Conservation (phyloP, 1,139 yeast species). For the Scheffersomyces parashehatae region DNA sequence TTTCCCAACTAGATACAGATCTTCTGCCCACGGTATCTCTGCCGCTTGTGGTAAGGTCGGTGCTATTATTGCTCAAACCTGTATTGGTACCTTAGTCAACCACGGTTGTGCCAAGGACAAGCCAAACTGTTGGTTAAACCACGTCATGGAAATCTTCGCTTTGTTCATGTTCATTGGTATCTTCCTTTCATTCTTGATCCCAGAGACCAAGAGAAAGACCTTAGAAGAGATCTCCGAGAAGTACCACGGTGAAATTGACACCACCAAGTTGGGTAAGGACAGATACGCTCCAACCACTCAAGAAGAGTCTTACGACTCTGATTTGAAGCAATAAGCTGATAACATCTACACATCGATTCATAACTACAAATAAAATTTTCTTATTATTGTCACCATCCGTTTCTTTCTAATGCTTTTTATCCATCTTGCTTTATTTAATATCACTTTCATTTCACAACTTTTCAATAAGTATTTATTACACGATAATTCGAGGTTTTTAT, state of each 20-base stretch:
- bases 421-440: too few relatives aligned
- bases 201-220: constrained; percentile 90
- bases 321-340: constrained; percentile 11
- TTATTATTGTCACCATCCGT: too few relatives aligned
- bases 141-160: constrained; percentile 91
- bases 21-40: constrained; percentile 96
- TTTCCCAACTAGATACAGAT: constrained; percentile 96
- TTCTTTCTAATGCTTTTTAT: too few relatives aligned
- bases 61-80: constrained; percentile 93
- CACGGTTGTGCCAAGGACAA: constrained; percentile 67
- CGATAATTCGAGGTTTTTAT: too few relatives aligned
- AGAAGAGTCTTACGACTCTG: constrained; percentile 17
- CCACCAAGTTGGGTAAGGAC: constrained; percentile 27
- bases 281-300: constrained; percentile 15
- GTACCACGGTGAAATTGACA: constrained; percentile 74
- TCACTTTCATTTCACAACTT: too few relatives aligned
- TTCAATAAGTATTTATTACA: too few relatives aligned
- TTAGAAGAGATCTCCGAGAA: constrained; percentile 77
- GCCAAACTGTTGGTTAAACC: constrained; percentile 77
- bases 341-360: not conserved
- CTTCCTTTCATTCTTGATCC: constrained; percentile 63
- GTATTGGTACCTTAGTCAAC: constrained; percentile 79
- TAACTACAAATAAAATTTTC: not conserved
- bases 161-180: constrained; percentile 84
- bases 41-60: constrained; percentile 97